Conservation (phyloP, 495 filamentous ascomycete genomes). For the Trichoderma virens region DNA sequence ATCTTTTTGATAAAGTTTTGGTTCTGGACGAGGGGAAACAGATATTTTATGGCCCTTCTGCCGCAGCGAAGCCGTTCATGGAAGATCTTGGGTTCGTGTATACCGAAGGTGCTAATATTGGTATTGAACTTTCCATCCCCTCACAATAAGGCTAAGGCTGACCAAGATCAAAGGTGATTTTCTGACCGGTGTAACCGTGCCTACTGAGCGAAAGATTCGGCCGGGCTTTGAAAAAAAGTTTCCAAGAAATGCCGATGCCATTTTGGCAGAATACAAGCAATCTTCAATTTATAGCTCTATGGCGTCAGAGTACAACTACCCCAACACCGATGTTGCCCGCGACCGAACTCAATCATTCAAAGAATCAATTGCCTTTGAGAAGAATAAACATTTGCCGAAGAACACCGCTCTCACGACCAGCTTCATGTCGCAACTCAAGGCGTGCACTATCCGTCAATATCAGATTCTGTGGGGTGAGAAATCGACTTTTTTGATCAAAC, state of each 20-base stretch:
- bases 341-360: constrained; percentile 42
- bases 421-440: constrained; percentile 50
- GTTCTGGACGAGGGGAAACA: constrained; percentile 60
- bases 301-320: constrained; percentile 44
- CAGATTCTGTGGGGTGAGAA: constrained; percentile 55
- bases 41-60: constrained; percentile 56
- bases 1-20: constrained; percentile 60
- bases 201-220: constrained; percentile 51
- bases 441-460: constrained; percentile 45
- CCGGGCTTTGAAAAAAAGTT: constrained; percentile 49
- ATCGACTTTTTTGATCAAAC: constrained; percentile 52
- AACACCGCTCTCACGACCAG: constrained; percentile 50
- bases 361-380: constrained; percentile 36
- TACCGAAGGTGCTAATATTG: constrained; percentile 22
- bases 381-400: constrained; percentile 31
- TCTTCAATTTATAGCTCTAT: constrained; percentile 30
- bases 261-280: constrained; percentile 33
- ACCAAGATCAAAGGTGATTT: constrained; percentile 55
- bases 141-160: neutral
- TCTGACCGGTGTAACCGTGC: constrained; percentile 63
- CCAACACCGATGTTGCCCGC: constrained; percentile 33
- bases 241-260: constrained; percentile 37
- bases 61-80: constrained; percentile 54
- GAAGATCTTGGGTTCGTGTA: constrained; percentile 49
- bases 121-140: neutral